These are phyloP conservation scores for Hypoxylon sp. DNA, from an alignment of 2,329 filamentous ascomycete genomes.

Conservation along the genomic window DNA sequence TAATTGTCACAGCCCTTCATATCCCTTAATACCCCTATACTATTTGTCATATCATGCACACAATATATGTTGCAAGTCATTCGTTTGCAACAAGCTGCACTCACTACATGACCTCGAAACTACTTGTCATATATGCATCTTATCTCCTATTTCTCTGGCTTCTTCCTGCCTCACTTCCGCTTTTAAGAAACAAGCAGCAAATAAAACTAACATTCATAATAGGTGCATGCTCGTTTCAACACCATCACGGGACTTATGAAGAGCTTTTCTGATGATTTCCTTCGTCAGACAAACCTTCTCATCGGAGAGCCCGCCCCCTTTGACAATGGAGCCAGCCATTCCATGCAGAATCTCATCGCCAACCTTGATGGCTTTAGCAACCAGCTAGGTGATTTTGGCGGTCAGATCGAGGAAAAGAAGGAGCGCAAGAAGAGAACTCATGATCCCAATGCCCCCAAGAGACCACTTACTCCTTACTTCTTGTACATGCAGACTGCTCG, in stretches of 20 bases:
- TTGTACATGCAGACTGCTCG: conserved; percentile 91
- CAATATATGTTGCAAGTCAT: too few relatives aligned
- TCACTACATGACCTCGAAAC: background rate
- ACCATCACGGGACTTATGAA: conserved; percentile 82
- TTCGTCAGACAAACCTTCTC: conserved; percentile 86
- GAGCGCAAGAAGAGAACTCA: conserved; percentile 87
- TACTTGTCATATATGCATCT: too few relatives aligned
- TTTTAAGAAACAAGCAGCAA: background rate
- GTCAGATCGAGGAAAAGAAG: conserved; percentile 74
- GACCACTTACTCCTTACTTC: conserved; percentile 93
- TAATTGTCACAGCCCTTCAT: conserved; percentile 5
- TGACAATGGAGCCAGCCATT: conserved; percentile 55
- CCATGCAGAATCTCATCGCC: conserved; percentile 52
- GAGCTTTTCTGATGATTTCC: conserved; percentile 82
- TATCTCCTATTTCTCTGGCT: background rate
- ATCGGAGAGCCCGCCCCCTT: conserved; percentile 69
- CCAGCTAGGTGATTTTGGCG: conserved; percentile 56
- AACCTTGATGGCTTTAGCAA: conserved; percentile 62
- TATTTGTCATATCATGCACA: too few relatives aligned
- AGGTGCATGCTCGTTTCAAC: conserved; percentile 81
- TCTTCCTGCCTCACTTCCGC: too few relatives aligned
- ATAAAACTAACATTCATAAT: conserved; percentile 51
- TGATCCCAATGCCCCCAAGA: conserved; percentile 94
- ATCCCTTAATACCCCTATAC: too few relatives aligned
- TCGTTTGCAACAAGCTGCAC: too few relatives aligned